Conservation (phyloP, 371 early-diverging fungal genomes). For the Apophysomyces trapeziformis region DNA sequence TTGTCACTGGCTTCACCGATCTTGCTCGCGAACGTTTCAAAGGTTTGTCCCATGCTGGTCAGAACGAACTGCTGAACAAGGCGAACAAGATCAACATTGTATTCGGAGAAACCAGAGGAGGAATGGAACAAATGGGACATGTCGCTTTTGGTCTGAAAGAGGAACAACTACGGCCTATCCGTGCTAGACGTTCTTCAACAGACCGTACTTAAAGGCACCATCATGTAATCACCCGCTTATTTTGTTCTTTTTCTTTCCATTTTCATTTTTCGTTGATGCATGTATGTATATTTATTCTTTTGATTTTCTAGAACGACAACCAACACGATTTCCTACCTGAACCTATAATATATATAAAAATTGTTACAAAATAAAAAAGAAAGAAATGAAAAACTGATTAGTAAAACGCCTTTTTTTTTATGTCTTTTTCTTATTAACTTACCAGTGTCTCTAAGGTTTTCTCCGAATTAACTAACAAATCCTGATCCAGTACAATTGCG, state of each 20-base stretch:
- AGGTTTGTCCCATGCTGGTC: constrained; percentile 18
- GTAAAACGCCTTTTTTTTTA: no score
- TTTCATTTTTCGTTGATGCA: neutral
- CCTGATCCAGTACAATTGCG: constrained; percentile 28
- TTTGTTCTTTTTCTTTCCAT: constrained; percentile 3
- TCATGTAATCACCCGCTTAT: no score
- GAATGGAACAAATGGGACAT: constrained; percentile 9
- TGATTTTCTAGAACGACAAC: neutral
- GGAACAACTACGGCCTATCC: constrained; percentile 18
- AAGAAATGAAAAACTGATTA: neutral
- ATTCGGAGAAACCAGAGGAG: constrained; percentile 17
- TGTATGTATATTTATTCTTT: neutral
- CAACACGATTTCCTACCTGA: constrained; percentile 5
- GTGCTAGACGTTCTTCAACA: constrained; percentile 8
- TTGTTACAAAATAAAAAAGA: neutral
- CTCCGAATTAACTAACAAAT: constrained; percentile 34
- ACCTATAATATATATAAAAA: neutral
- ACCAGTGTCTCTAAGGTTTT: constrained; percentile 36
- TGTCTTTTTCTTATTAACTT: neutral
- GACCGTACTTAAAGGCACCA: neutral
- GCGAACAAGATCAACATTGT: constrained; percentile 7
- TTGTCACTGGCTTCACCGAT: constrained; percentile 21
- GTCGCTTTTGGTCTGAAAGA: constrained; percentile 23
- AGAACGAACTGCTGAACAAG: constrained; percentile 6
- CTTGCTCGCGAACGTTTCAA: constrained; percentile 13